Evolutionary conservation across 495 filamentous ascomycete genomes (phyloP).

Genomic region (Achaetomiella virescens): DNA sequence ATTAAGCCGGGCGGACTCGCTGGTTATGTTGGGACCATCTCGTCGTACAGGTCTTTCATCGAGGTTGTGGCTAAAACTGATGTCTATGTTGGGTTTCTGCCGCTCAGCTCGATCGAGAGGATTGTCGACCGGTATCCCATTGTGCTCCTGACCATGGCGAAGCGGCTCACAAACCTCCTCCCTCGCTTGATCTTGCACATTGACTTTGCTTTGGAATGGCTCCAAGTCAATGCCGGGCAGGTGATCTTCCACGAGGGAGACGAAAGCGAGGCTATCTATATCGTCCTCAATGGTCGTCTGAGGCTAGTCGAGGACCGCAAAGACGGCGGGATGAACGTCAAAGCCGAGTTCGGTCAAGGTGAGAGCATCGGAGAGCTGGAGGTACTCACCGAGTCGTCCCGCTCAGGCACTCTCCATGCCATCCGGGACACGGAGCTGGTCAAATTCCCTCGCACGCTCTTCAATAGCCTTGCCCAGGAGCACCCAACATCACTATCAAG

Average conservation of each 20-base stretch:
- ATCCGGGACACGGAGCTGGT: conserved; percentile 95
- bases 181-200: conserved; percentile 93
- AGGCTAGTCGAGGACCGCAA: conserved; percentile 70
- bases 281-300: conserved; percentile 88
- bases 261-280: conserved; percentile 97
- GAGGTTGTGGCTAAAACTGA: conserved; percentile 97
- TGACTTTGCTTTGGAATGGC: conserved; percentile 96
- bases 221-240: conserved; percentile 90
- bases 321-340: conserved; percentile 77
- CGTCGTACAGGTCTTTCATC: conserved; percentile 91
- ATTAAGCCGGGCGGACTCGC: conserved; percentile 94
- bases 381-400: conserved; percentile 87
- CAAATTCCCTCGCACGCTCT: conserved; percentile 90
- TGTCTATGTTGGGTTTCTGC: conserved; percentile 95
- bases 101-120: conserved; percentile 76
- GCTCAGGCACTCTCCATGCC: conserved; percentile 85
- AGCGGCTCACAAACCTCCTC: conserved; percentile 80
- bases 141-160: conserved; percentile 89
- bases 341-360: conserved; percentile 91
- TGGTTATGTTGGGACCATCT: conserved; percentile 88
- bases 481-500: conserved; percentile 96
- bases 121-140: conserved; percentile 91
- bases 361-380: conserved; percentile 97
- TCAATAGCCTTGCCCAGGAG: conserved; percentile 94
- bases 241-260: conserved; percentile 91